These are phyloP conservation scores for Platismatia glauca DNA, from an alignment of 495 filamentous ascomycete genomes.

Conservation along the genomic window DNA sequence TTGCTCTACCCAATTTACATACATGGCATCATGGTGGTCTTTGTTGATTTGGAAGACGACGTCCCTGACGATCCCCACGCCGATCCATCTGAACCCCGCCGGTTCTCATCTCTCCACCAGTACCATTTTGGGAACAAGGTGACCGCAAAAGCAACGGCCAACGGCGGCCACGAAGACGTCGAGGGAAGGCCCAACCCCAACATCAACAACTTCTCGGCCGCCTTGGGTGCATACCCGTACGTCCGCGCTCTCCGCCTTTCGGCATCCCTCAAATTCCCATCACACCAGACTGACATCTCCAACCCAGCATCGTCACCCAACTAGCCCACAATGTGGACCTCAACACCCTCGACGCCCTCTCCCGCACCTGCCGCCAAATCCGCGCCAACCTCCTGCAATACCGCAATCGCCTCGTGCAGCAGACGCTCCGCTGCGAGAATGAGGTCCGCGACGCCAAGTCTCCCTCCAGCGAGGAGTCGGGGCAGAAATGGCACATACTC, in stretches of 20 bases:
- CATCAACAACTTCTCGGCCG: constrained; percentile 60
- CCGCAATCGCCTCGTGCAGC: constrained; percentile 57
- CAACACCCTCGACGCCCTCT: constrained; percentile 73
- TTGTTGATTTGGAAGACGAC: constrained; percentile 53
- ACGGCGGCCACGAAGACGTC: constrained; percentile 21
- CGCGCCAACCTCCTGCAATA: constrained; percentile 67
- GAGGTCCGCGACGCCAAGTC: constrained; percentile 34
- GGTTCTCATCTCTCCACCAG: constrained; percentile 11
- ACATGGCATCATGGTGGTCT: constrained; percentile 48
- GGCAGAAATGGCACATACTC: constrained; percentile 31
- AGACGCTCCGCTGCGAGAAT: constrained; percentile 70
- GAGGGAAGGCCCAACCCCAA: constrained; percentile 51
- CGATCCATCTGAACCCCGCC: constrained; percentile 25
- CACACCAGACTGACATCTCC: constrained; percentile 10
- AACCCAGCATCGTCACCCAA: constrained; percentile 60
- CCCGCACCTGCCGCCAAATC: constrained; percentile 70
- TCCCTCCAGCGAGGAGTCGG: constrained; percentile 15
- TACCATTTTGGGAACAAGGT: constrained; percentile 4
- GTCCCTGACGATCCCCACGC: constrained; percentile 33
- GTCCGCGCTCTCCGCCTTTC: constrained; percentile 22
- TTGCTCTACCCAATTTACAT: constrained; percentile 15
- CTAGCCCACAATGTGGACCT: constrained; percentile 70
- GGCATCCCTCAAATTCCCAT: neutral
- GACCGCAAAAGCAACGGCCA: constrained; percentile 15
- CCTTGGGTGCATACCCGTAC: constrained; percentile 87